Conservation (phyloP, 345 rosid species). For the Cardamine occulta region DNA sequence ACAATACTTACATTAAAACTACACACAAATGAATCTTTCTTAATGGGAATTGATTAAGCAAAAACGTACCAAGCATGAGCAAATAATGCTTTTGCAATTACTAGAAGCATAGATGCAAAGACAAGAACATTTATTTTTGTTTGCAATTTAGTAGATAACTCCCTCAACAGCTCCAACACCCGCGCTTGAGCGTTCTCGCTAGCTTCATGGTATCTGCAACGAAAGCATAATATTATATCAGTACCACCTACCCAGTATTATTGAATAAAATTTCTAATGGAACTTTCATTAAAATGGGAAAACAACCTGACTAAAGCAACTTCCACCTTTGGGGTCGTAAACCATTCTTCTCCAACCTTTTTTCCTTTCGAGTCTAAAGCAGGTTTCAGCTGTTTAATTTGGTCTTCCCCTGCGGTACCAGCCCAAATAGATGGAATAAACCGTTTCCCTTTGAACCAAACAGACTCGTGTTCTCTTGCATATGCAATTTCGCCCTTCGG, state of each 20-base stretch:
- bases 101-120: conserved; percentile 89
- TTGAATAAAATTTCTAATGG: neutral
- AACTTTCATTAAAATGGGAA: conserved; percentile 11
- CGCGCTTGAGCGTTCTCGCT: conserved; percentile 69
- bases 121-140: conserved; percentile 77
- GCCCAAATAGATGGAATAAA: conserved; percentile 85
- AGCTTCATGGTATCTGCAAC: conserved; percentile 84
- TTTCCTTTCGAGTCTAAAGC: conserved; percentile 90
- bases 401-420: conserved; percentile 89
- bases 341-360: conserved; percentile 99
- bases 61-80: conserved; percentile 76
- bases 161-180: conserved; percentile 83
- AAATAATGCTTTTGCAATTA: conserved; percentile 86
- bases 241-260: neutral
- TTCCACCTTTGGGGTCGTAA: conserved; percentile 81
- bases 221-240: conserved; percentile 19
- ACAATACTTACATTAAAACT: conserved; percentile 33
- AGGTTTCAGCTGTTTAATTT: conserved; percentile 87
- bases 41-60: conserved; percentile 12
- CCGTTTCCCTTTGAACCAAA: conserved; percentile 94
- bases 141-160: conserved; percentile 81
- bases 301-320: conserved; percentile 71
- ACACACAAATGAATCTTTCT: conserved; percentile 21
- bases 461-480: conserved; percentile 90
- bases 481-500: conserved; percentile 85